These are phyloP conservation scores for Thuja plicata DNA, from an alignment of 83 land plant species.

Conservation along the genomic window DNA sequence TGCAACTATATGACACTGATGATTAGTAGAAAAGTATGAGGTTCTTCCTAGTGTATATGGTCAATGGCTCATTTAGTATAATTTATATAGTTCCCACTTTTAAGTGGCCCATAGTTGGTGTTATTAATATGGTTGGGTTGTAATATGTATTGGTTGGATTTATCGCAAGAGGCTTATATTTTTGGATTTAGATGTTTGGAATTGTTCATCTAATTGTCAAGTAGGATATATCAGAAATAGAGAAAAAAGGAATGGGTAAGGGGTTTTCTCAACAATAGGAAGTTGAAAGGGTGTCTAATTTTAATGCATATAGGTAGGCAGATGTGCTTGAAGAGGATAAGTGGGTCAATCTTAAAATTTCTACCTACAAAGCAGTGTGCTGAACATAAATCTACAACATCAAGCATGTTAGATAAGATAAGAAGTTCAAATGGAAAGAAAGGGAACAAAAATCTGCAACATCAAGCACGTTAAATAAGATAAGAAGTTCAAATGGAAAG, in stretches of 20 bases:
- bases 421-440: constrained; percentile 33
- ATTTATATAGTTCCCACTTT: no score
- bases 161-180: neutral
- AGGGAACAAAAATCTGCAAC: constrained; percentile 22
- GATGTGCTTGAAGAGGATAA: constrained; percentile 12
- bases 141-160: no score
- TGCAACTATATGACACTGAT: no score
- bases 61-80: no score
- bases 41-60: no score
- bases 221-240: no score
- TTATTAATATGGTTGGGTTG: neutral
- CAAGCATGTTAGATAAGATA: neutral
- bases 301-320: neutral
- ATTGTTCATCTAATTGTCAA: no score
- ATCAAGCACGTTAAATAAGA: neutral
- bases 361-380: constrained; percentile 31
- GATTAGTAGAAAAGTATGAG: no score
- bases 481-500: constrained; percentile 32
- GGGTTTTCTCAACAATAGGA: constrained; percentile 16
- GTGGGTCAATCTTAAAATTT: constrained; percentile 16
- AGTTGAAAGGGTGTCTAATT: neutral
- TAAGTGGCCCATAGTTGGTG: neutral
- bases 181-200: neutral
- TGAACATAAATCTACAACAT: constrained; percentile 20
- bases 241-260: no score